Percentiles rank a stretch among this genome's conserved stretches.
phyloP scores from a whole-genome alignment of 345 rosid genomes.

The Eucalyptus microcorys region DNA sequence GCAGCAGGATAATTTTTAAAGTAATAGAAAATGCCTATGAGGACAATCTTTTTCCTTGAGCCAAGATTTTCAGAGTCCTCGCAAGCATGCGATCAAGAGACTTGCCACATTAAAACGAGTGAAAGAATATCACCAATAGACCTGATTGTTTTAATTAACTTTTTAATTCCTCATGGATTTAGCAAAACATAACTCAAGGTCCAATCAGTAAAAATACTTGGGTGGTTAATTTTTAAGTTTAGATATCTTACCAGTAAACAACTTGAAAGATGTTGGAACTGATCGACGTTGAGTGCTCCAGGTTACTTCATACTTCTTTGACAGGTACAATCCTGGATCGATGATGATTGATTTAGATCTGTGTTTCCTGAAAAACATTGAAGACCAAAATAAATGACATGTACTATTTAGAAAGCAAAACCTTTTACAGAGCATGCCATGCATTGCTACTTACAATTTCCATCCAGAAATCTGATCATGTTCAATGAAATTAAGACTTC shows the following conservation, averaged over 20 bases:
- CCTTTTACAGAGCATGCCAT: neutral
- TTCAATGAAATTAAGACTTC: slow-evolving; percentile 73
- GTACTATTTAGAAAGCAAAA: neutral
- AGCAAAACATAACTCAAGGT: neutral
- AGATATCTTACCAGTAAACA: slow-evolving; percentile 57
- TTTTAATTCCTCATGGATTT: neutral
- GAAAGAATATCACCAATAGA: neutral
- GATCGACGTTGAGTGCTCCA: slow-evolving; percentile 88
- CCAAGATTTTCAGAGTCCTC: neutral
- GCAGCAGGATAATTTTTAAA: neutral
- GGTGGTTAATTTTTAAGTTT: neutral
- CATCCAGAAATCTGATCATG: slow-evolving; percentile 71
- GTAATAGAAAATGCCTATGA: neutral
- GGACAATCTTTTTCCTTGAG: neutral
- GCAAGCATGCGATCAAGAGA: neutral
- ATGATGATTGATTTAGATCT: slow-evolving; percentile 82
- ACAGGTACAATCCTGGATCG: slow-evolving; percentile 92
- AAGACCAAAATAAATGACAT: neutral
- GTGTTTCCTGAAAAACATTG: slow-evolving; percentile 37
- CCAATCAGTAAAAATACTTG: neutral
- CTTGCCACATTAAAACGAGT: neutral
- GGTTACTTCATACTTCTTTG: slow-evolving; percentile 79
- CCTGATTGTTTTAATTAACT: neutral
- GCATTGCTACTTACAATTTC: slow-evolving; percentile 59
- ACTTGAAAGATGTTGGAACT: slow-evolving; percentile 75